phyloP scores from a whole-genome alignment of 2,329 filamentous ascomycete species.

The Meredithiella fracta region DNA sequence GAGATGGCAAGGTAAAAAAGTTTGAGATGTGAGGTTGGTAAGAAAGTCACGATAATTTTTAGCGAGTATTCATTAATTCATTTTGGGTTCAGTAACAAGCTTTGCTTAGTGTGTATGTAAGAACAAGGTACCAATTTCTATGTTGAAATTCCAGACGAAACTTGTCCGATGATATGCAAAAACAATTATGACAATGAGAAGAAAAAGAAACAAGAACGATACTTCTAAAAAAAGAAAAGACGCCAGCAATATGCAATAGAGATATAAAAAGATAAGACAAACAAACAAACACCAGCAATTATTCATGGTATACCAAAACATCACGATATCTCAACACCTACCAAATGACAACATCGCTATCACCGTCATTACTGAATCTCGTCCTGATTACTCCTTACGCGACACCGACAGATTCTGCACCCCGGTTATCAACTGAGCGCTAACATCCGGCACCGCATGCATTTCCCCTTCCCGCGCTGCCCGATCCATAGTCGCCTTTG shows the following conservation, averaged over 20 bases:
- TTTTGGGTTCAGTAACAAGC: no score
- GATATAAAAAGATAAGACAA: neutral
- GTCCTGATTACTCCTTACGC: neutral
- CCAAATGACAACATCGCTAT: neutral
- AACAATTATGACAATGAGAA: constrained; percentile 2
- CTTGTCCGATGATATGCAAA: neutral
- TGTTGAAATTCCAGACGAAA: neutral
- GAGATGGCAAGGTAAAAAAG: no score
- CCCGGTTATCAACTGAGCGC: constrained; percentile 15
- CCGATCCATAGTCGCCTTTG: constrained; percentile 9
- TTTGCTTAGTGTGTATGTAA: neutral
- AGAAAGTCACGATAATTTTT: no score
- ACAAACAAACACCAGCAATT: neutral
- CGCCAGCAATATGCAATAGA: constrained; percentile 12
- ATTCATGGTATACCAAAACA: neutral
- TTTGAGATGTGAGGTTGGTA: no score
- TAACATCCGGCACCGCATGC: constrained; percentile 12
- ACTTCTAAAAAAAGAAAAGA: constrained; percentile 1
- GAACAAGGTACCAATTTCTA: neutral
- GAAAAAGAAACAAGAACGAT: constrained; percentile 2
- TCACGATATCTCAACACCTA: neutral
- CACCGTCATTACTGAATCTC: neutral
- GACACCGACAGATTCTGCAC: constrained; percentile 15
- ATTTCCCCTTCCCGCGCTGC: neutral
- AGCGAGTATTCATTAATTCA: no score